phyloP scores from a whole-genome alignment of 331 rosid genomes.

The Erythrophleum ivorense region DNA sequence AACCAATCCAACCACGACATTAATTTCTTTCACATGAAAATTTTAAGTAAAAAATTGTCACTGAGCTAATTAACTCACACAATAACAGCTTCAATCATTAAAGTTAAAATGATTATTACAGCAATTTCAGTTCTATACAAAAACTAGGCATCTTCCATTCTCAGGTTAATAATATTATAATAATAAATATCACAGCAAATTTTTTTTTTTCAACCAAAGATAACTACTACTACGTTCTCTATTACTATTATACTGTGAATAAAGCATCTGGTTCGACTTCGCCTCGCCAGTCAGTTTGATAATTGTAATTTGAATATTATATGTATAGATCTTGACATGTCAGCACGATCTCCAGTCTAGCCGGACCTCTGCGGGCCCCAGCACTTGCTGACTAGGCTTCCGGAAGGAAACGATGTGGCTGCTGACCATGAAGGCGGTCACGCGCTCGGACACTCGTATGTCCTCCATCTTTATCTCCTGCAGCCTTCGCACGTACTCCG shows the following conservation, averaged over 20 bases:
- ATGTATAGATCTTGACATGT: slow-evolving; percentile 9
- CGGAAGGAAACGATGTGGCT: slow-evolving; percentile 93
- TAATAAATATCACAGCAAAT: not conserved
- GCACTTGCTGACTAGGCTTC: slow-evolving; percentile 80
- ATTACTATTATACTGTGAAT: not conserved
- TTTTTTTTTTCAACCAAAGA: not conserved
- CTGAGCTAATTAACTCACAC: not conserved
- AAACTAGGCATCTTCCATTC: slow-evolving; percentile 11
- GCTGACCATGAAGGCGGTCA: slow-evolving; percentile 90
- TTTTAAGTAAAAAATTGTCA: not conserved
- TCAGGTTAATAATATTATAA: not conserved
- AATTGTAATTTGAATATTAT: not conserved
- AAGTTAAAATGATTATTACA: not conserved
- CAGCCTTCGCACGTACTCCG: slow-evolving; percentile 82
- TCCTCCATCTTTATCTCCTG: slow-evolving; percentile 97
- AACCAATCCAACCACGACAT: not conserved
- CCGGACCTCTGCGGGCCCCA: slow-evolving; percentile 83
- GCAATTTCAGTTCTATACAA: not conserved
- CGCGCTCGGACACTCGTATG: slow-evolving; percentile 81
- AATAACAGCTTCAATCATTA: not conserved
- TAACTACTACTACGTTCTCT: not conserved
- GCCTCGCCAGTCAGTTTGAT: slow-evolving; percentile 67
- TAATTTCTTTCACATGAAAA: not conserved
- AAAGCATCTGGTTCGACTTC: slow-evolving; percentile 74
- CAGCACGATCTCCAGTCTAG: slow-evolving; percentile 84